phyloP scores from a whole-genome alignment of 1,284 basidiomycete genomes.

The Cryptococcus hybrid region DNA sequence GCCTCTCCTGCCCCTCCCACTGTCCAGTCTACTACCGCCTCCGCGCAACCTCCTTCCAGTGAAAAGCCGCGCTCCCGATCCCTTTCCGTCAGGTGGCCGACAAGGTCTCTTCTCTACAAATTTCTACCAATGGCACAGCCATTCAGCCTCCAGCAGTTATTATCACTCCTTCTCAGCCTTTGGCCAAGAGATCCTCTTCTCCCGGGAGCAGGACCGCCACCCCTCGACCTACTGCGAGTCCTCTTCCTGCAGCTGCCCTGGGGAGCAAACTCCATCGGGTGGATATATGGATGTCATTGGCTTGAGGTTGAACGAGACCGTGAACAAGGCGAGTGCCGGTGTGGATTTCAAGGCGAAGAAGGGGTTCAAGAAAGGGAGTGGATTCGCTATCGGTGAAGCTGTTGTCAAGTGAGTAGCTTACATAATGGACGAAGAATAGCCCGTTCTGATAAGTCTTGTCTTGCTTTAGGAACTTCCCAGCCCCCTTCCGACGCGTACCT shows the following conservation, averaged over 20 bases:
- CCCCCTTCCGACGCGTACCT: constrained; percentile 48
- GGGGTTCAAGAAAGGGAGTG: constrained; percentile 45
- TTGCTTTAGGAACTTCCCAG: constrained; percentile 37
- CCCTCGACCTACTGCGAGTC: constrained; percentile 20
- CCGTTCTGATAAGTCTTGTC: neutral
- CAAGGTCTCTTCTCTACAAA: constrained; percentile 24
- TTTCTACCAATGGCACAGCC: neutral
- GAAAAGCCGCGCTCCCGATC: constrained; percentile 30
- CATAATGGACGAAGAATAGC: constrained; percentile 7
- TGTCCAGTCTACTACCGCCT: constrained; percentile 26
- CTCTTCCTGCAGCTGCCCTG: constrained; percentile 10
- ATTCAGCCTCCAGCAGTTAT: neutral
- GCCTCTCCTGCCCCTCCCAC: constrained; percentile 43
- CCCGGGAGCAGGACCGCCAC: constrained; percentile 30
- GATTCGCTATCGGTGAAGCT: constrained; percentile 44
- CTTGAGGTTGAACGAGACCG: constrained; percentile 46
- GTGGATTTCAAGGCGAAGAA: constrained; percentile 49
- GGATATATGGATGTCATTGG: constrained; percentile 50
- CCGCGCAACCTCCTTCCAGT: constrained; percentile 10
- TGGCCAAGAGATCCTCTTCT: constrained; percentile 23
- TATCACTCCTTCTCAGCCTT: constrained; percentile 17
- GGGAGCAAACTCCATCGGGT: constrained; percentile 18
- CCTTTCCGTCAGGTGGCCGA: constrained; percentile 33
- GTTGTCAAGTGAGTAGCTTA: constrained; percentile 45
- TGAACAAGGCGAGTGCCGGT: constrained; percentile 47